These are phyloP conservation scores for Musa troglodytarum DNA, from an alignment of 176 grass and related monocot species.

Conservation along the genomic window DNA sequence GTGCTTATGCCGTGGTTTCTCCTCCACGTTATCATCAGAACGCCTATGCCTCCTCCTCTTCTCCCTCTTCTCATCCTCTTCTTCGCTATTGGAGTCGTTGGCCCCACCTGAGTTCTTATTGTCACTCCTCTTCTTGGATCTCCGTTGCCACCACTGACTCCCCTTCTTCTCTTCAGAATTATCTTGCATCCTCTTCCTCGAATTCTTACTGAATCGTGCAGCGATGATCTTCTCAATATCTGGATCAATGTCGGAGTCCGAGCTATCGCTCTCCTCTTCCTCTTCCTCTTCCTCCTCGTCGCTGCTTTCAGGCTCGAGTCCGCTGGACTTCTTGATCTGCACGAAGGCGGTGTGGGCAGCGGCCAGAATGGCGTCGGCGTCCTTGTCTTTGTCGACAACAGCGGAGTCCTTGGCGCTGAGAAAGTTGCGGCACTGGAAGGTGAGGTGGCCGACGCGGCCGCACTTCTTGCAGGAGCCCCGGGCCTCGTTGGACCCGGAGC, in stretches of 20 bases:
- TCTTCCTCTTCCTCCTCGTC: slow-evolving; percentile 21
- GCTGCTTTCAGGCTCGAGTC: neutral
- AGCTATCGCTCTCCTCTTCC: slow-evolving; percentile 44
- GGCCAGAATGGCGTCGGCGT: slow-evolving; percentile 12
- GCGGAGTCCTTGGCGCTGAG: slow-evolving; percentile 43
- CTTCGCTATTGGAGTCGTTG: slow-evolving; percentile 12
- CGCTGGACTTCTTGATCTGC: slow-evolving; percentile 46
- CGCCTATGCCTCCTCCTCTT: slow-evolving; percentile 25
- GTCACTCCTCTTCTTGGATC: slow-evolving; percentile 31
- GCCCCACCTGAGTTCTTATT: slow-evolving; percentile 12
- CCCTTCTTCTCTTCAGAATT: slow-evolving; percentile 8
- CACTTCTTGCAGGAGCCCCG: slow-evolving; percentile 75
- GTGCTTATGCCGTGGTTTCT: slow-evolving; percentile 32
- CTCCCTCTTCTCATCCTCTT: slow-evolving; percentile 29
- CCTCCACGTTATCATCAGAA: slow-evolving; percentile 28
- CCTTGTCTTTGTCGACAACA: slow-evolving; percentile 15
- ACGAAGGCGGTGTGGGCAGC: slow-evolving; percentile 24
- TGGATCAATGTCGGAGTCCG: slow-evolving; percentile 48
- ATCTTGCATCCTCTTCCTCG: slow-evolving; percentile 26
- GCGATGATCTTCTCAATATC: slow-evolving; percentile 79
- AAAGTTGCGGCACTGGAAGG: slow-evolving; percentile 96
- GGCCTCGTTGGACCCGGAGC: slow-evolving; percentile 50
- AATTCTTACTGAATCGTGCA: slow-evolving; percentile 37
- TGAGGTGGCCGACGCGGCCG: slow-evolving; percentile 76
- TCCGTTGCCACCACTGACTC: slow-evolving; percentile 31